Conservation (phyloP, 2,329 filamentous ascomycete species). For the Stachybotrys echinatus region DNA sequence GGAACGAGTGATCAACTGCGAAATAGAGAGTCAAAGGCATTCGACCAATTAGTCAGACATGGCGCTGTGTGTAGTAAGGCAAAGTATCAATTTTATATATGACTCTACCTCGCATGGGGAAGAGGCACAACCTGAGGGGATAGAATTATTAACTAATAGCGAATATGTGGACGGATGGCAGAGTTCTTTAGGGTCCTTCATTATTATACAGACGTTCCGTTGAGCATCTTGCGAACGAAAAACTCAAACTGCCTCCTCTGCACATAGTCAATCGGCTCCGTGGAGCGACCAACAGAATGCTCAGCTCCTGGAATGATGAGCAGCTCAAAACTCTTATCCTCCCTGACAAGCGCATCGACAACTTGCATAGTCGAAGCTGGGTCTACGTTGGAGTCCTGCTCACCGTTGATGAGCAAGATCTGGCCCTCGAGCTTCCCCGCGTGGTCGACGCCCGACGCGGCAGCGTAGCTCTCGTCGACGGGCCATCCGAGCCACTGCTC, state of each 20-base stretch:
- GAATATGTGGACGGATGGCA: too few relatives aligned
- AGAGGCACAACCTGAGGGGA: too few relatives aligned
- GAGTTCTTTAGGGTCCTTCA: too few relatives aligned
- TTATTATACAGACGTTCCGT: neutral
- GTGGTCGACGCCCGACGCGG: conserved; percentile 20
- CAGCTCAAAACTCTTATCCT: conserved; percentile 21
- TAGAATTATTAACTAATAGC: too few relatives aligned
- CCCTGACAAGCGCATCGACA: conserved; percentile 16
- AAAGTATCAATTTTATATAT: too few relatives aligned
- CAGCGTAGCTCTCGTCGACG: conserved; percentile 19
- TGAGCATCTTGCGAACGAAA: conserved; percentile 2
- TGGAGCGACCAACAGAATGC: conserved; percentile 10
- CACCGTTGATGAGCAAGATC: conserved; percentile 22
- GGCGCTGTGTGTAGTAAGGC: too few relatives aligned
- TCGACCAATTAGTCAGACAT: too few relatives aligned
- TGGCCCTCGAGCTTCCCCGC: conserved; percentile 18
- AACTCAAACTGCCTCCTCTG: conserved; percentile 1
- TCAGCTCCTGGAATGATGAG: conserved; percentile 17
- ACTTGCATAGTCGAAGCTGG: conserved; percentile 22
- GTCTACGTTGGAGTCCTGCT: conserved; percentile 21
- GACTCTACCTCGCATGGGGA: too few relatives aligned
- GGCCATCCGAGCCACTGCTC: conserved; percentile 27
- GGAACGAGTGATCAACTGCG: too few relatives aligned
- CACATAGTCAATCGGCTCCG: conserved; percentile 1
- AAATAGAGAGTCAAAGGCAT: too few relatives aligned